These are phyloP conservation scores for Priceomyces carsonii DNA, from an alignment of 805 yeast genomes.

Conservation along the genomic window DNA sequence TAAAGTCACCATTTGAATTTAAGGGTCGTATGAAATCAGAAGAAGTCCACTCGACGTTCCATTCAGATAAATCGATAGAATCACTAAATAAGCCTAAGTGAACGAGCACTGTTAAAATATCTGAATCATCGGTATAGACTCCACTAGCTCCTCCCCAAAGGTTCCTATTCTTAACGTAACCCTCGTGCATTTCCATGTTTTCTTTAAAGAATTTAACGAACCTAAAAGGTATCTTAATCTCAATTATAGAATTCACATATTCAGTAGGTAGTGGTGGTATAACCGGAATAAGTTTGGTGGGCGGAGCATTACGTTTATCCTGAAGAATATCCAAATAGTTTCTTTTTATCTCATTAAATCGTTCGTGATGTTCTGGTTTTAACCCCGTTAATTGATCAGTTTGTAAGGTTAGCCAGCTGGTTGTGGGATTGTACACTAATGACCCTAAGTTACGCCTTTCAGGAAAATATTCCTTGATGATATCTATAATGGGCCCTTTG, in stretches of 20 bases:
- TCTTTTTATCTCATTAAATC: conserved; percentile 28
- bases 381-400: conserved; percentile 30
- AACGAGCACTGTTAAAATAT: conserved; percentile 67
- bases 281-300: conserved; percentile 32
- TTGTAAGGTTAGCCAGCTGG: conserved; percentile 47
- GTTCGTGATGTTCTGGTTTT: conserved; percentile 28
- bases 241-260: conserved; percentile 45
- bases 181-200: conserved; percentile 41
- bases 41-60: conserved; percentile 32
- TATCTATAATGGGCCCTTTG: conserved; percentile 18
- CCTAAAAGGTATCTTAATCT: conserved; percentile 54
- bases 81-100: conserved; percentile 69
- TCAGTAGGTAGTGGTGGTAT: conserved; percentile 40
- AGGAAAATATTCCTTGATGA: conserved; percentile 29
- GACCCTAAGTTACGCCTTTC: conserved; percentile 49
- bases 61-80: conserved; percentile 26
- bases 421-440: conserved; percentile 56
- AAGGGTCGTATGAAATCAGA: conserved; percentile 27
- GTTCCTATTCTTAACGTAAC: conserved; percentile 32
- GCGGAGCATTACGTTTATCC: conserved; percentile 20
- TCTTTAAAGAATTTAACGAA: conserved; percentile 39
- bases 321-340: conserved; percentile 24
- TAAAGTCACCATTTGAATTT: conserved; percentile 19
- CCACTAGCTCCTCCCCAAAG: conserved; percentile 85
- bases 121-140: conserved; percentile 92